A percentile compares a stretch with the other conserved stretches of the same genome.
phyloP scores from a whole-genome alignment of 2,329 filamentous ascomycete species.

The Epichloe uncinata region DNA sequence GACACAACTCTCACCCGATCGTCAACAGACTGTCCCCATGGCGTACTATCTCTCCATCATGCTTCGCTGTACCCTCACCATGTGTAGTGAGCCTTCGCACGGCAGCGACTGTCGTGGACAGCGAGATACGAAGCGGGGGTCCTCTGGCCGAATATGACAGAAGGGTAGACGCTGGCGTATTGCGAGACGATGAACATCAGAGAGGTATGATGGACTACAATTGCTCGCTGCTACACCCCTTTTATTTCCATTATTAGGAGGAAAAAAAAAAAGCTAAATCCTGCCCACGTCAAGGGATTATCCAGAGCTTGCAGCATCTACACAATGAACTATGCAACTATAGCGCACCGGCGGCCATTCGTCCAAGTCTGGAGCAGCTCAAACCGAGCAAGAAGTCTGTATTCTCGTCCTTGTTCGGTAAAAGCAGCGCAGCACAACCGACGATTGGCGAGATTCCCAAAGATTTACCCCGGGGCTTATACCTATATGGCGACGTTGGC shows the following conservation, averaged over 20 bases:
- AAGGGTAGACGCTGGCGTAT: slow-evolving; percentile 56
- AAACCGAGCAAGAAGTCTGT: slow-evolving; percentile 41
- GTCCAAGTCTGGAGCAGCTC: slow-evolving; percentile 61
- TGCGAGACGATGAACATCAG: slow-evolving; percentile 86
- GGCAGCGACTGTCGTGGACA: slow-evolving; percentile 17
- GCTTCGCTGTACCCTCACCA: neutral
- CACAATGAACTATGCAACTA: slow-evolving; percentile 72
- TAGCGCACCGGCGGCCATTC: slow-evolving; percentile 56
- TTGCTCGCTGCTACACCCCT: slow-evolving; percentile 8
- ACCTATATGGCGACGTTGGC: slow-evolving; percentile 92
- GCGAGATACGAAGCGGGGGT: slow-evolving; percentile 34
- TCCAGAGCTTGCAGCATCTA: slow-evolving; percentile 77
- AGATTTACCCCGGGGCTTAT: slow-evolving; percentile 76
- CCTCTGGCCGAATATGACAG: slow-evolving; percentile 82
- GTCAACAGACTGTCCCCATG: neutral
- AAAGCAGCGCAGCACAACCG: slow-evolving; percentile 23
- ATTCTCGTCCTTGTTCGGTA: slow-evolving; percentile 49
- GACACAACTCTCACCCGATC: neutral
- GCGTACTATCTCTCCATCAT: neutral
- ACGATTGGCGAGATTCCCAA: slow-evolving; percentile 45
- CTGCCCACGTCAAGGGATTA: slow-evolving; percentile 48
- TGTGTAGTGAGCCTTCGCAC: slow-evolving; percentile 8
- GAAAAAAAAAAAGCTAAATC: neutral
- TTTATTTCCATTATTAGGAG: neutral
- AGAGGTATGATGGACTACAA: slow-evolving; percentile 40